Base-by-base conservation (phyloP, 2,329 filamentous ascomycete genomes). In the Pseudopyrenochaeta lycopersici region DNA sequence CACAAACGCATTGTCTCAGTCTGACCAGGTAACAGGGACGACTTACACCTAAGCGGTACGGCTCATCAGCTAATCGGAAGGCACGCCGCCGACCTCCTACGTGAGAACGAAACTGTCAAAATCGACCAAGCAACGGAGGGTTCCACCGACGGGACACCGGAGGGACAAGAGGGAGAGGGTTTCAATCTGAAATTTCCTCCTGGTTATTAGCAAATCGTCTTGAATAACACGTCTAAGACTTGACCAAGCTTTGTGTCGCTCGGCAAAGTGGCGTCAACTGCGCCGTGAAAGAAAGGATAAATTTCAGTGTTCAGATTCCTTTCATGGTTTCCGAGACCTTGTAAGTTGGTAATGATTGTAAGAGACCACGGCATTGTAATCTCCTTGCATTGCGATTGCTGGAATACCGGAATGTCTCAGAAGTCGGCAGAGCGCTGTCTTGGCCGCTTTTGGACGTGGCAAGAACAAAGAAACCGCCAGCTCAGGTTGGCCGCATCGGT, bases 391-490 rank as follows among this genome's bases (percentile, higher is more conserved):
- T 54, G 52, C 47, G 57, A 58, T 56, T 49, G 41, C 48, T 59
- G 56, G 58, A 63, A 62, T 64, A 60, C 56, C 65, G 65, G 66
- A 70, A 72, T 75, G 74, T 76, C 69, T 75, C 60, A 66, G 49
- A 42, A 51, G 55, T 56, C 52, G 61, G 63, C 58, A 54, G 60
- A 56, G 56, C 39, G 45, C 53, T 60, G 64, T 63, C 67, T 71
- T 68, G 61, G 66, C 72, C 72, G 68, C 60, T 71, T 71, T 56
- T 55, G 65, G 71, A 56, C 52, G 56, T 54, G 52, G 48, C 52
- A 45, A 60, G 67, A 70, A 76, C 72, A 75, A 76, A 75, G 73
- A 71, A 75, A 66, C 54, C 46, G 42, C 52, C 62, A 65, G 64
- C 61, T 62, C 70, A 64, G 52, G 47, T 64, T 56, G 51, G 52